These are phyloP conservation scores for Lodderomyces jiufengensis DNA, from an alignment of 1,139 yeast species.

Conservation along the genomic window DNA sequence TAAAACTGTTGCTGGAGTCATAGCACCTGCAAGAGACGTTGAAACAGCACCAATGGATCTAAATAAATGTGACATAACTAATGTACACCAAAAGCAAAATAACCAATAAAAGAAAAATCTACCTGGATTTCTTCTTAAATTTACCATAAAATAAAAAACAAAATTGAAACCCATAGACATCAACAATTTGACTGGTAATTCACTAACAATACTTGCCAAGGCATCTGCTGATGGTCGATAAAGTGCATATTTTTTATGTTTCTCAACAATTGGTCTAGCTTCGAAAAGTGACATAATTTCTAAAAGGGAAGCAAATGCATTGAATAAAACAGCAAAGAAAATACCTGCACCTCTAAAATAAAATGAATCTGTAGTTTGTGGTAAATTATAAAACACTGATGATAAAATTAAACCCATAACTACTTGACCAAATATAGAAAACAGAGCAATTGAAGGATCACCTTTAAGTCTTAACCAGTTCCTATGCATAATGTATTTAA, in stretches of 20 bases:
- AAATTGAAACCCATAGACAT: slow-evolving; percentile 45
- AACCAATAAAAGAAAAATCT: slow-evolving; percentile 55
- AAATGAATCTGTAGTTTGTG: slow-evolving; percentile 46
- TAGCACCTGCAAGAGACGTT: slow-evolving; percentile 55
- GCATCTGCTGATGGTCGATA: slow-evolving; percentile 68
- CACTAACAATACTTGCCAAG: slow-evolving; percentile 53
- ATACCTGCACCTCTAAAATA: slow-evolving; percentile 56
- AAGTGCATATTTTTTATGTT: slow-evolving; percentile 61
- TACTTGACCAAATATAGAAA: slow-evolving; percentile 58
- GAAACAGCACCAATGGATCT: slow-evolving; percentile 58
- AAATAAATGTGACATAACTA: slow-evolving; percentile 57
- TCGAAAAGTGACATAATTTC: slow-evolving; percentile 57
- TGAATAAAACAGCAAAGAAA: slow-evolving; percentile 55
- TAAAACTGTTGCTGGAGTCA: slow-evolving; percentile 57
- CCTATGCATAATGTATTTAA: slow-evolving; percentile 26
- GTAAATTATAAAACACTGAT: slow-evolving; percentile 59
- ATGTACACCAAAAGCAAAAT: slow-evolving; percentile 37
- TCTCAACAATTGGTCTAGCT: slow-evolving; percentile 56
- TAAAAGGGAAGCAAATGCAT: slow-evolving; percentile 55
- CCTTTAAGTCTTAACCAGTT: slow-evolving; percentile 50
- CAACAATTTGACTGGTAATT: slow-evolving; percentile 51
- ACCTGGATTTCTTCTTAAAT: slow-evolving; percentile 56
- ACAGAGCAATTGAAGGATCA: slow-evolving; percentile 61
- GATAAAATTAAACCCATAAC: slow-evolving; percentile 69
- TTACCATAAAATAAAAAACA: slow-evolving; percentile 55